Percentiles rank a stretch among this genome's conserved stretches.
phyloP scores from a whole-genome alignment of 75 land plant species.

The Pinus taeda region DNA sequence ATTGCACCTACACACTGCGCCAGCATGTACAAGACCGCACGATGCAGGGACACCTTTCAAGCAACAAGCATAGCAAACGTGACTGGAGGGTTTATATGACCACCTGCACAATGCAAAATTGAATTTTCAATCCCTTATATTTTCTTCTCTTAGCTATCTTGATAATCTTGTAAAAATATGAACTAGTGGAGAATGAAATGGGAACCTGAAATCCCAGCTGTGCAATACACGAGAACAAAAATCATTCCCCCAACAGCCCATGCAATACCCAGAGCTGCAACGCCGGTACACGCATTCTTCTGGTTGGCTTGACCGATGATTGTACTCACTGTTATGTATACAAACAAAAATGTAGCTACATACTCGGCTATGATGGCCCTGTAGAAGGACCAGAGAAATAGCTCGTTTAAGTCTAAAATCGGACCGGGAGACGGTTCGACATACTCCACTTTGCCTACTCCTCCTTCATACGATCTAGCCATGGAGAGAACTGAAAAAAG shows the following conservation, averaged over 20 bases:
- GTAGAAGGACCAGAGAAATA: constrained; percentile 14
- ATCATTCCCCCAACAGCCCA: constrained; percentile 25
- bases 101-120: constrained; percentile 34
- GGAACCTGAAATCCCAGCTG: constrained; percentile 11
- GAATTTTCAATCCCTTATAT: no score
- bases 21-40: constrained; percentile 68
- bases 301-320: constrained; percentile 7
- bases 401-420: constrained; percentile 6
- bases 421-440: constrained; percentile 2
- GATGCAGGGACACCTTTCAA: constrained; percentile 60
- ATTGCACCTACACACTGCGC: constrained; percentile 77
- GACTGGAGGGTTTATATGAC: constrained; percentile 92
- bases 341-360: constrained; percentile 13
- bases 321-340: constrained; percentile 8
- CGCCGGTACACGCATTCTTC: neutral
- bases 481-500: no score
- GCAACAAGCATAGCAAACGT: constrained; percentile 70
- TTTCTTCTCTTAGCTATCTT: no score
- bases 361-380: constrained; percentile 21
- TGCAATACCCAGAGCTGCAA: constrained; percentile 15
- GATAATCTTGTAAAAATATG: no score
- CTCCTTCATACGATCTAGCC: no score
- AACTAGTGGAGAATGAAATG: no score
- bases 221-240: constrained; percentile 21
- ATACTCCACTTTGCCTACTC: no score